Evolutionary conservation across 306 rosid genomes (phyloP), one percentile per base, ranked within the genome.

Genomic region (Castanospermum australe): DNA sequence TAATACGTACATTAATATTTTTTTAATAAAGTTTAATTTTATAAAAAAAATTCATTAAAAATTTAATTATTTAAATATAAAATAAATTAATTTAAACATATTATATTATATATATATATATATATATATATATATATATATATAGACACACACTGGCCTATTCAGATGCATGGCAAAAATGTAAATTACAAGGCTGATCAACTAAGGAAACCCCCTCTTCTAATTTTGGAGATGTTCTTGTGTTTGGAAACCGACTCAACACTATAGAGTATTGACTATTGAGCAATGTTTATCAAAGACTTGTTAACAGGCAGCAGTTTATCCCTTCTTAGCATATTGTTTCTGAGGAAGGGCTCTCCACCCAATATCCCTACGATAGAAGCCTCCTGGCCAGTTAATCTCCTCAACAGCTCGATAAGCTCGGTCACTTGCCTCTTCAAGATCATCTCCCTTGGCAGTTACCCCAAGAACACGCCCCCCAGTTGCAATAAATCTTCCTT

Each of bases 391-490:
- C 99, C 99, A 95, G 59, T 85, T 77, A 59, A 93, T 77, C 73
- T 86, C 88, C 67, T 91, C 93, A 25, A 90, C 89, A 67, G 89
- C 97, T 79, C 12, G 87, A 77, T 95, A 93, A 1, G 93, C 98
- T 56, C 82, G 82, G 45, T 93, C 97, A 2, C 81, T 59, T 36
- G 98, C 99, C 73, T 95, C 98, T 89, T 90, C 88, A 24, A 95
- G 92, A 86, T 91, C 84, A 73, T 73, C 86, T 61, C 98, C 99
- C 73, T 86, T 88, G 59, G 97, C 94, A 11, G 98, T 93, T 71
- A 93, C 88, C 85, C 99, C 99, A 35, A 93, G 98, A 70, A 93
- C 99, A 50, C 97, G 97, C 5, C 99, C 98, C 12, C 99, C 99
- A 2, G 83, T 73, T n/a, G 97, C 96, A 50, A 93, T 76, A 65